phyloP scores from a whole-genome alignment of 2,329 filamentous ascomycete genomes.

The Phaeosphaeriaceae sp. region DNA sequence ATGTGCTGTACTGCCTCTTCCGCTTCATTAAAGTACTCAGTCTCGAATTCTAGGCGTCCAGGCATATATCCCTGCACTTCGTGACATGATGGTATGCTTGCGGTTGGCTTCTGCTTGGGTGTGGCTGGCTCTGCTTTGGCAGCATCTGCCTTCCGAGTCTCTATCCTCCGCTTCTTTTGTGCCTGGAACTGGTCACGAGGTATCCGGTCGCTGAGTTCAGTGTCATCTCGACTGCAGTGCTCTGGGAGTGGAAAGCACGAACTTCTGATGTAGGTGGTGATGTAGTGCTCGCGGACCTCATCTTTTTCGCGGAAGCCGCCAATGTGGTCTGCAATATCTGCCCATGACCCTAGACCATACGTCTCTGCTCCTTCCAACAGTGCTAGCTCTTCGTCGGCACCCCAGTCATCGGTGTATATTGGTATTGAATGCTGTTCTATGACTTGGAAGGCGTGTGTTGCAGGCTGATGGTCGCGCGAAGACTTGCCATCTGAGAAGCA shows the following conservation, averaged over 20 bases:
- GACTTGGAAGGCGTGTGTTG: slow-evolving; percentile 85
- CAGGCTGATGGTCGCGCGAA: slow-evolving; percentile 84
- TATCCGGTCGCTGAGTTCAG: slow-evolving; percentile 76
- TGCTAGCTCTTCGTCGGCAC: slow-evolving; percentile 94
- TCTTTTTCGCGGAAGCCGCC: slow-evolving; percentile 94
- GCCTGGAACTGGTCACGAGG: slow-evolving; percentile 92
- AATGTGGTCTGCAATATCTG: slow-evolving; percentile 97
- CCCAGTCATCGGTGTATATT: slow-evolving; percentile 94
- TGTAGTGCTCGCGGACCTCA: slow-evolving; percentile 94
- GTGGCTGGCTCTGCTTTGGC: slow-evolving; percentile 83
- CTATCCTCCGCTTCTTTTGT: slow-evolving; percentile 90
- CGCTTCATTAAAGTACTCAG: slow-evolving; percentile 95
- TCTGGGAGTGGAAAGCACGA: slow-evolving; percentile 84
- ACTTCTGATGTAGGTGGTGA: slow-evolving; percentile 84
- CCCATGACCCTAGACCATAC: slow-evolving; percentile 96
- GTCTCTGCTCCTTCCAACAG: slow-evolving; percentile 93
- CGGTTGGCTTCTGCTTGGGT: slow-evolving; percentile 94
- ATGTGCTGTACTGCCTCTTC: slow-evolving; percentile 98
- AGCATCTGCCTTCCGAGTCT: slow-evolving; percentile 84
- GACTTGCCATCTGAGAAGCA: slow-evolving; percentile 86
- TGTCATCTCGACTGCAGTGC: slow-evolving; percentile 82
- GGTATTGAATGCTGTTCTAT: slow-evolving; percentile 99
- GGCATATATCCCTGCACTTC: slow-evolving; percentile 99
- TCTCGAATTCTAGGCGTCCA: slow-evolving; percentile 95
- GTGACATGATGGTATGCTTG: slow-evolving; percentile 93